phyloP scores from a whole-genome alignment of 768 basidiomycete species.

The Porphyrellus cyaneotinctus region DNA sequence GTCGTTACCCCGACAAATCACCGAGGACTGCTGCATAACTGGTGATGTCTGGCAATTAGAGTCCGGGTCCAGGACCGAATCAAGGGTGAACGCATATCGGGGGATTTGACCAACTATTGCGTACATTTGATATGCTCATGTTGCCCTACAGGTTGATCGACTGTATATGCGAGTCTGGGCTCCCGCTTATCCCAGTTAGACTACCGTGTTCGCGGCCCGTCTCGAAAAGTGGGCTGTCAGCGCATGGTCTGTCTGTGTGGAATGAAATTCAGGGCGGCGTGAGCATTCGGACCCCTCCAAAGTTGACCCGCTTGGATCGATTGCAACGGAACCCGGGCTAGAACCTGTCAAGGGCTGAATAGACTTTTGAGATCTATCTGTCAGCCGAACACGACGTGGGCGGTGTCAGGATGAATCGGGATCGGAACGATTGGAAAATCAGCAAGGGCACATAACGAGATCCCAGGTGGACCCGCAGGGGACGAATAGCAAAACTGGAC shows the following conservation, averaged over 20 bases:
- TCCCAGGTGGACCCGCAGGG: neutral
- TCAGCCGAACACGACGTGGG: neutral
- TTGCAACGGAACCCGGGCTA: neutral
- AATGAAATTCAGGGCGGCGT: conserved; percentile 14
- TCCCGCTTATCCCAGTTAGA: neutral
- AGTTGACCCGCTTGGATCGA: neutral
- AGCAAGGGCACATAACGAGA: neutral
- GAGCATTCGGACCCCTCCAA: neutral
- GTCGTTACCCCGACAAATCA: neutral
- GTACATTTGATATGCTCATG: conserved; percentile 9
- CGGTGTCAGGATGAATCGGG: neutral
- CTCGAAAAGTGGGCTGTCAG: neutral
- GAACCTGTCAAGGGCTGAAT: neutral
- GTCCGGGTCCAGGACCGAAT: conserved; percentile 9
- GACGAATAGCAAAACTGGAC: neutral
- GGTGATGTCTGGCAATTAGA: neutral
- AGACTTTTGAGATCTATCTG: neutral
- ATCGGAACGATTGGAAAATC: neutral
- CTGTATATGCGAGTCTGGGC: conserved; percentile 3
- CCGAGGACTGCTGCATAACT: neutral
- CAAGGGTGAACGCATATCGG: conserved; percentile 1
- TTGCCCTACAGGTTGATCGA: conserved; percentile 9
- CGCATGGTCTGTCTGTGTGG: neutral
- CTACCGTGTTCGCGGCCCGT: neutral
- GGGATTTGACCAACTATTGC: conserved; percentile 1